Percentiles rank a stretch among this genome's conserved stretches.
These are phyloP conservation scores for Pythium aphanidermatum DNA, from an alignment of 352 stramenopile genomes.

Conservation along the genomic window DNA sequence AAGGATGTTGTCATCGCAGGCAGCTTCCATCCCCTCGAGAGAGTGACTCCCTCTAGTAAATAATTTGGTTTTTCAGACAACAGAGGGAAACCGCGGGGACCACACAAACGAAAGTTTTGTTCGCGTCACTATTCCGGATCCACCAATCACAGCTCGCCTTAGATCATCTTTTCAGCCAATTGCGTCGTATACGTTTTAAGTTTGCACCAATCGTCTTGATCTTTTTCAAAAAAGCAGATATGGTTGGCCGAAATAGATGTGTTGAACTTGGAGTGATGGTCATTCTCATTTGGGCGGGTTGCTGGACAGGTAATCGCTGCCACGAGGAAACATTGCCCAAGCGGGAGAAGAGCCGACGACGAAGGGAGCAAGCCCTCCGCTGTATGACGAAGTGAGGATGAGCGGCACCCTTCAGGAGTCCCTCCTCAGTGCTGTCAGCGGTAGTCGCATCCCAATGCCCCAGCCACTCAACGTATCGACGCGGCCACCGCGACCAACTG, in stretches of 20 bases:
- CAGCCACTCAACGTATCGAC: slow-evolving; percentile 6
- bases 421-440: not conserved
- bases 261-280: slow-evolving; percentile 24
- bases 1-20: no score
- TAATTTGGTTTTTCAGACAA: no score
- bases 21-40: no score
- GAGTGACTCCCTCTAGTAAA: no score
- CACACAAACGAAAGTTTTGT: no score
- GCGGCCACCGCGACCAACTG: slow-evolving; percentile 4
- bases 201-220: not conserved
- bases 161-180: slow-evolving; percentile 8
- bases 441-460: slow-evolving; percentile 9
- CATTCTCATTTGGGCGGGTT: slow-evolving; percentile 9
- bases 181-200: not conserved
- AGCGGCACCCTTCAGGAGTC: no score
- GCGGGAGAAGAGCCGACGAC: no score
- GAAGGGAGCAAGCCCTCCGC: no score
- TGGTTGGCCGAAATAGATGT: slow-evolving; percentile 7
- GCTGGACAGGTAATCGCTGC: not conserved
- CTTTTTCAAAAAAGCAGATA: slow-evolving; percentile 1
- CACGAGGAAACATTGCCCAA: slow-evolving; percentile 1
- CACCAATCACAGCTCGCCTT: no score
- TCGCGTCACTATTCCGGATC: no score
- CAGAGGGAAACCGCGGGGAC: no score
- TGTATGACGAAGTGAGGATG: no score